phyloP scores from a whole-genome alignment of 176 grass and related monocot species.

The Oryza australiensis region DNA sequence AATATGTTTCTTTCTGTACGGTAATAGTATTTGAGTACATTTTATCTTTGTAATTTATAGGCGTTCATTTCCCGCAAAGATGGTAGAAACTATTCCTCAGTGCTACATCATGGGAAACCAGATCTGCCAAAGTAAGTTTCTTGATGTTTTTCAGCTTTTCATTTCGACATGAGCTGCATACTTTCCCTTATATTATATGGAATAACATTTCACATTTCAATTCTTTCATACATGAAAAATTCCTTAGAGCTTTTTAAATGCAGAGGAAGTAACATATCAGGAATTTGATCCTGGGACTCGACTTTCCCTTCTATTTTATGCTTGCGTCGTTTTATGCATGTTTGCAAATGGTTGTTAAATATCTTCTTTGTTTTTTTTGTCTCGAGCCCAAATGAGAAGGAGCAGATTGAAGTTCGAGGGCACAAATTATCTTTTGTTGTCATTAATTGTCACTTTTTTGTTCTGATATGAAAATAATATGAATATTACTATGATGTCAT shows the following conservation, averaged over 20 bases:
- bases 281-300: conserved; percentile 96
- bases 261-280: conserved; percentile 87
- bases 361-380: too few relatives aligned
- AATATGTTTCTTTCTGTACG: not conserved
- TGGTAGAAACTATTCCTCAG: conserved; percentile 76
- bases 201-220: conserved; percentile 9
- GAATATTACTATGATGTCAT: too few relatives aligned
- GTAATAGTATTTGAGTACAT: not conserved
- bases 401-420: too few relatives aligned
- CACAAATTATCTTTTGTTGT: too few relatives aligned
- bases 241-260: conserved; percentile 60
- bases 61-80: conserved; percentile 75
- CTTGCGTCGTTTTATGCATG: too few relatives aligned
- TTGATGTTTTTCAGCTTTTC: not conserved
- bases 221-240: conserved; percentile 30
- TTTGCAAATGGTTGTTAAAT: too few relatives aligned
- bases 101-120: conserved; percentile 74
- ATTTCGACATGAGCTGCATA: not conserved
- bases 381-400: too few relatives aligned
- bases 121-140: conserved; percentile 71
- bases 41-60: conserved; percentile 40
- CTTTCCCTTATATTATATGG: not conserved
- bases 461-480: too few relatives aligned
- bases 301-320: too few relatives aligned
- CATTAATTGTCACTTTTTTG: too few relatives aligned